Evolutionary conservation across 345 rosid species (phyloP).

Genomic region (Capsella bursapastoris): DNA sequence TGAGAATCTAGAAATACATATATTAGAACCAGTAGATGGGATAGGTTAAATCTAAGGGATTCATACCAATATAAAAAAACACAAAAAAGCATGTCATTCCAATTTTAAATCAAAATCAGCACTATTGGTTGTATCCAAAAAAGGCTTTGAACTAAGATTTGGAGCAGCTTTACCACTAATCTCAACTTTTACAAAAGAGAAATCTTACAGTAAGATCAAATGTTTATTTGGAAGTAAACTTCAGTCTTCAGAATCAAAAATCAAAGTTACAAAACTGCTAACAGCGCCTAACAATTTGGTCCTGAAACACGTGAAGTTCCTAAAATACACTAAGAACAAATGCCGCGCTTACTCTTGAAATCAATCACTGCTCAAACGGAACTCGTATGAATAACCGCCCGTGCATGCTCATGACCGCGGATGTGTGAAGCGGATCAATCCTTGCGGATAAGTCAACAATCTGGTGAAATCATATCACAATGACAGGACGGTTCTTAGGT

Average conservation of each 20-base stretch:
- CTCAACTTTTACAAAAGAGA: constrained; percentile 22
- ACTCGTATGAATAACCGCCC: constrained; percentile 73
- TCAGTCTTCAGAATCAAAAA: constrained; percentile 14
- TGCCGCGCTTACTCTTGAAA: constrained; percentile 35
- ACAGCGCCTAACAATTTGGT: constrained; percentile 31
- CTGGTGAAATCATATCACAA: constrained; percentile 46
- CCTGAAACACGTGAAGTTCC: constrained; percentile 23
- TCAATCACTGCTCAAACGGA: constrained; percentile 60
- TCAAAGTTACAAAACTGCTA: constrained; percentile 28
- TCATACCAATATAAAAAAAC: neutral
- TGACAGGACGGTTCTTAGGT: neutral
- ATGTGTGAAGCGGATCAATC: constrained; percentile 74
- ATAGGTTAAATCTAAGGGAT: constrained; percentile 1
- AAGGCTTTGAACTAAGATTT: constrained; percentile 10
- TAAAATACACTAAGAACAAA: constrained; percentile 29
- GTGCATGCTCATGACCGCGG: constrained; percentile 79
- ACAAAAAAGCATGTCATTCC: constrained; percentile 15
- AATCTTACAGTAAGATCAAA: constrained; percentile 35
- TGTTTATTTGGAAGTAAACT: constrained; percentile 24
- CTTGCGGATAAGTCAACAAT: constrained; percentile 71
- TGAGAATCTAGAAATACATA: constrained; percentile 1
- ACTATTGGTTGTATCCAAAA: constrained; percentile 10
- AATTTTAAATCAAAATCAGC: constrained; percentile 27
- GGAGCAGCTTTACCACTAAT: constrained; percentile 11
- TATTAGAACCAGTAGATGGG: neutral